phyloP scores from a whole-genome alignment of 169 alveolate species.

The Cryptosporidium xiaoi region DNA sequence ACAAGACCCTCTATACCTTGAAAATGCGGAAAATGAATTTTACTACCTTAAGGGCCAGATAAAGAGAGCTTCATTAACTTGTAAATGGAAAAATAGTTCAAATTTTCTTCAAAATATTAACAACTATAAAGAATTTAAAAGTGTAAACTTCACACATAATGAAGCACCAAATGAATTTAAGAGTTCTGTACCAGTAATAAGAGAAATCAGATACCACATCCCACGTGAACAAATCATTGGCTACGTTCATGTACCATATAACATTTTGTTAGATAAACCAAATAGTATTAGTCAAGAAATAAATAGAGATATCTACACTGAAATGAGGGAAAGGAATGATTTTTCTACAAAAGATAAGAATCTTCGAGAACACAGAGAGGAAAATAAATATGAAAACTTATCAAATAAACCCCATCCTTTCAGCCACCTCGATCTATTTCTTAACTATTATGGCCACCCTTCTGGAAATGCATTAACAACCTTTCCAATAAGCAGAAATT shows the following conservation, averaged over 20 bases:
- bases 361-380: too few relatives aligned
- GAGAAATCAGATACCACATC: conserved; percentile 27
- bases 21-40: conserved; percentile 62
- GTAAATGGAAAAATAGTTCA: not conserved
- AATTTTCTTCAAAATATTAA: not conserved
- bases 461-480: too few relatives aligned
- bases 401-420: too few relatives aligned
- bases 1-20: conserved; percentile 37
- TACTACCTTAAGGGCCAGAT: conserved; percentile 21
- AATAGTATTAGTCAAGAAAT: too few relatives aligned
- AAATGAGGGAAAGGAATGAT: too few relatives aligned
- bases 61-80: conserved; percentile 30
- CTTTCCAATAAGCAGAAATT: too few relatives aligned
- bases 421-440: too few relatives aligned
- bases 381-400: too few relatives aligned
- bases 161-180: not conserved
- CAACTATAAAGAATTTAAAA: not conserved
- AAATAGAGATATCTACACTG: too few relatives aligned
- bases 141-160: not conserved
- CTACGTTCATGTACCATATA: conserved; percentile 63
- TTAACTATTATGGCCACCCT: too few relatives aligned
- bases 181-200: not conserved
- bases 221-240: conserved; percentile 33
- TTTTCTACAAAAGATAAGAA: too few relatives aligned
- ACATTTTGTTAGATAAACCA: not conserved